Conservation (phyloP, 2,329 filamentous ascomycete species). For the Ilyonectria destructans region DNA sequence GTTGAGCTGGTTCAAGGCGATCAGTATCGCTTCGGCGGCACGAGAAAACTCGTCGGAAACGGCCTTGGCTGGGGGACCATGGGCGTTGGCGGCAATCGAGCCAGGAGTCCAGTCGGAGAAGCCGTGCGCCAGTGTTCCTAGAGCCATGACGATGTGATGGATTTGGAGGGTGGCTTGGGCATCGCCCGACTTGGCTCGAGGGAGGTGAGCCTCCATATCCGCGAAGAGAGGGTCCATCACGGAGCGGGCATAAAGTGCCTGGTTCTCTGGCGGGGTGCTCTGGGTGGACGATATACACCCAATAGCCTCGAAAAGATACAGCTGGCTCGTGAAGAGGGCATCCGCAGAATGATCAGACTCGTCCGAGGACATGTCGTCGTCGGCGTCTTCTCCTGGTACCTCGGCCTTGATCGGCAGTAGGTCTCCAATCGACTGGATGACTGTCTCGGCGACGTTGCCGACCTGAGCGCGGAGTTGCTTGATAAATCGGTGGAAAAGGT, state of each 20-base stretch:
- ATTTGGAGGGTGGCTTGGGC: slow-evolving; percentile 89
- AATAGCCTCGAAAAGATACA: slow-evolving; percentile 95
- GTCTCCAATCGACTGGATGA: slow-evolving; percentile 92
- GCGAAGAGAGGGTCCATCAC: slow-evolving; percentile 91
- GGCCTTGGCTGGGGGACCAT: slow-evolving; percentile 71
- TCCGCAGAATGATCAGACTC: slow-evolving; percentile 93
- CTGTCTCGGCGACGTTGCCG: slow-evolving; percentile 90
- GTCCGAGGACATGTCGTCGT: slow-evolving; percentile 96
- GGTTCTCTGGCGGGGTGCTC: slow-evolving; percentile 85
- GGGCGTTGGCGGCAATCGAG: slow-evolving; percentile 57
- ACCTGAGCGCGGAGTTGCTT: slow-evolving; percentile 89
- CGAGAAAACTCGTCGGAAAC: slow-evolving; percentile 88
- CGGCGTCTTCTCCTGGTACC: slow-evolving; percentile 81
- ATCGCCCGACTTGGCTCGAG: slow-evolving; percentile 84
- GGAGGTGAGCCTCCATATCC: slow-evolving; percentile 89
- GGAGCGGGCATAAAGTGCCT: slow-evolving; percentile 87
- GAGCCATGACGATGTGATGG: slow-evolving; percentile 96
- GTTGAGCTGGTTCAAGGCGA: slow-evolving; percentile 89
- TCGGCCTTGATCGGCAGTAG: slow-evolving; percentile 93
- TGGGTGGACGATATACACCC: slow-evolving; percentile 91
- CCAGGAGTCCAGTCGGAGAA: slow-evolving; percentile 90
- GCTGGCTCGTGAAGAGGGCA: slow-evolving; percentile 90
- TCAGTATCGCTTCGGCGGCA: slow-evolving; percentile 90
- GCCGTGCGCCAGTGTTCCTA: slow-evolving; percentile 92
- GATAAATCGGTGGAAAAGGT: slow-evolving; percentile 93